Evolutionary conservation across 495 filamentous ascomycete species (phyloP), one percentile per base, ranked within the genome.

Genomic region (Antarctomyces pellizariae): DNA sequence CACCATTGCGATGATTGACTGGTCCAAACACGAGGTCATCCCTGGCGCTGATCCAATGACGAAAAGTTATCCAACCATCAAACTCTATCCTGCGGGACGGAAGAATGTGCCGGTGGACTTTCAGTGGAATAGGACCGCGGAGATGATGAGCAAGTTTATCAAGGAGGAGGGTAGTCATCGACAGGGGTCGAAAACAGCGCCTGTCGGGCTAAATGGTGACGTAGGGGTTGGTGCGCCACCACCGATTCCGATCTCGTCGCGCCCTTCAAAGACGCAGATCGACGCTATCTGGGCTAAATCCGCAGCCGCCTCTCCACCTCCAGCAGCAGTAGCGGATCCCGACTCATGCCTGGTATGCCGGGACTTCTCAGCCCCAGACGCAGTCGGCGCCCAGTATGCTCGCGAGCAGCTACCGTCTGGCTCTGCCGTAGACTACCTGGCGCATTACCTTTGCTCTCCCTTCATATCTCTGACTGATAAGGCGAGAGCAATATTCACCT

Each of bases 401-500:
- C 58, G 70, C 15, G 45, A 69, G 25, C 59, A 62, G 5, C 57
- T 86, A 17, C 74, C 76, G 3, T 45, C 59, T 7, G 57, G 50
- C 9, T n/a, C n/a, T n/a, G n/a, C n/a, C n/a, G n/a, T n/a, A n/a
- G n/a, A n/a, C n/a, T 72, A 71, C 56, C 63, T 97, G 8, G 79
- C 82, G 0, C 51, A 61, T 20, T 65, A 72, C 28, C 62, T 95
- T 13, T 84, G 77, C 25, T 46, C 56, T 5, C 79, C 78, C 1
- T 93, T 93, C 44, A 48, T 65, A 4, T 86, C 75, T 2, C 36
- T 47, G 0, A 91, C 83, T 2, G 86, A 95, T 45, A 91, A 90
- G 48, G 83, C 86, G 7, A 64, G 86, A 9, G 74, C 60, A 5
- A 73, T 97, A 32, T 97, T 97, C 46, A 76, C 78, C 5, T 97